Evolutionary conservation across 2,329 filamentous ascomycete species (phyloP), one percentile per base, ranked within the genome.

Genomic region (Aspergillus sp.): DNA sequence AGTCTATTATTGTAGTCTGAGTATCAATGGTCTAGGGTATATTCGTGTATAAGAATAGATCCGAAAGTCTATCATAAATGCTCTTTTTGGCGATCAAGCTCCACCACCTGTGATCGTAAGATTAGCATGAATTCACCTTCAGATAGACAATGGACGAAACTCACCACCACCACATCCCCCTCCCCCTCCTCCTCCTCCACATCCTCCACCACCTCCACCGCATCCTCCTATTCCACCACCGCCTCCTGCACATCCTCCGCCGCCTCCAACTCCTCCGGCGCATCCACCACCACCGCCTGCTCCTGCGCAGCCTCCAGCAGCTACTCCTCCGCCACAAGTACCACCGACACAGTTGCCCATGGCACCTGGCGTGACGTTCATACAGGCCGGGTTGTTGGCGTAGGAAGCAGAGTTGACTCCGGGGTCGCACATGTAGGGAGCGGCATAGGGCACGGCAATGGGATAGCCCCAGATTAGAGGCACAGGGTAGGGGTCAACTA

Each of bases 311-410:
- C 66, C 58, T 13, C 65, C 69, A 11, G 69, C 68, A 47, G 72
- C 74, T 7, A 68, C 70, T 1, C 68, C 73, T 27, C 59, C 65
- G 9, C 62, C 63, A 45, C 66, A 67, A 2, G 66, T 66, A 5
- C 77, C 75, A 1, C 65, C 64, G 33, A 64, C 70, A 51, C 77
- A 79, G 45, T 71, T 73, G 0, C 76, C 76, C 26, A 53, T 50
- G 12, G 59, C 67, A 0, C 72, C 73, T 2, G 57, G 27, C 0
- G 49, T 56, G 6, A 67, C 49, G 45, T 60, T 68, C 64, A 72
- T 71, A 49, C 71, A 77, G 2, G 59, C 57, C 9, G 74, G 74
- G 43, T 73, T 70, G 11, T 58, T 57, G 3, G 68, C 57, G 50
- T 76, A 77, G 27, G 69, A 60, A 33, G 59, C 64, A 9, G 19